Base-by-base conservation (phyloP, 495 filamentous ascomycete species). In the Achaetomiella virescens region DNA sequence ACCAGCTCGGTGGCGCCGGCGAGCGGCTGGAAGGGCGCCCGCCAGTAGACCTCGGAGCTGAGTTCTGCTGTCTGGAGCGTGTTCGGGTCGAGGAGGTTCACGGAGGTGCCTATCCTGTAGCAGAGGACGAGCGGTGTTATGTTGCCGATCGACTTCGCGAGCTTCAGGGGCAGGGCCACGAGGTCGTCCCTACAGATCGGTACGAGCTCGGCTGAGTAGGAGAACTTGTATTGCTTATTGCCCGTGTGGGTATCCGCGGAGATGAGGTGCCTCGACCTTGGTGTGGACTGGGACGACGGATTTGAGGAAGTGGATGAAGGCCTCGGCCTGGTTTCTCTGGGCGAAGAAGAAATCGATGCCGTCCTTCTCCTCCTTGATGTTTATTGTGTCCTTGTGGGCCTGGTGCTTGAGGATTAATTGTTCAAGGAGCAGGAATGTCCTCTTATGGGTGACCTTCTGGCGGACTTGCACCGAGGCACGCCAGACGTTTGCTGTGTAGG, bases 141-240 rank as follows among this genome's bases (percentile, higher is more conserved):
- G 67, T 95, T 95, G 53, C 93, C 93, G 21, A 90, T 73, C 24
- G 83, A 78, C 59, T 86, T 87, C 2, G 93, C 95, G 20, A 97
- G 75, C 57, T 91, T 91, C 42, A 95, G 77, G 0, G 93, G 93
- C n/a, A 98, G 71, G 4, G 89, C 90, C 6, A 97, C 88, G 9
- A 99, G 75, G 65, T 99, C 95, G 59, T 99, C 95, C 71, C 96
- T 95, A 77, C 95, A 97, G 37, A 97, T 86, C 0, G 93, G 93
- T 12, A 96, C 83, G 11, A 99, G 65, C 58, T 96, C 88, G 45
- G 86, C 78, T 0, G 90, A 90, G 72, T 81, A 97, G 10, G 84
- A 84, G 75, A 95, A 96, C 66, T 98, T 98, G 80, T 91, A 97
- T 10, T 82, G 87, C 70, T 90, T 92, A 17, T 83, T 85, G 12